Percentiles rank a stretch among this genome's conserved stretches.
phyloP scores from a whole-genome alignment of 495 filamentous ascomycete genomes.

The Halenospora varia region DNA sequence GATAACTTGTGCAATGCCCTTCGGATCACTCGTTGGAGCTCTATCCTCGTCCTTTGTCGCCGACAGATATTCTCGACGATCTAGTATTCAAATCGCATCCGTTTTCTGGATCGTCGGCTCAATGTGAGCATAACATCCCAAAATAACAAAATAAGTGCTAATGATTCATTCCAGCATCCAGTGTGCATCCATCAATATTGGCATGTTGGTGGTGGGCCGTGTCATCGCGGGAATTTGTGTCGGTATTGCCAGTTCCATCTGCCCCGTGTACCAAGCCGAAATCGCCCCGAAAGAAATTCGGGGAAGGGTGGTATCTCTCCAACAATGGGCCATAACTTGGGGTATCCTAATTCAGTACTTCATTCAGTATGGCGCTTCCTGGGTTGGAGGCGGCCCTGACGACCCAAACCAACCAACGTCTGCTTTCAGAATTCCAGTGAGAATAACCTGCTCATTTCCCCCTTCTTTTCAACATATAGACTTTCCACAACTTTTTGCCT shows the following conservation, averaged over 20 bases:
- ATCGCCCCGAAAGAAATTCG: conserved; percentile 75
- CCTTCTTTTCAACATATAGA: too few species aligned
- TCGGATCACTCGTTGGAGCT: conserved; percentile 70
- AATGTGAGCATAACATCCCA: conserved; percentile 35
- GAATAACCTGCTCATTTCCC: too few species aligned
- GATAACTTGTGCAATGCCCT: conserved; percentile 68
- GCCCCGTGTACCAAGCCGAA: conserved; percentile 78
- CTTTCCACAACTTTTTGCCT: too few species aligned
- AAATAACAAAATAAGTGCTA: not conserved
- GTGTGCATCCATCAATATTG: conserved; percentile 54
- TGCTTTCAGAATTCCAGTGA: conserved; percentile 72
- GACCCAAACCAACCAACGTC: conserved; percentile 52
- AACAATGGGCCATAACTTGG: conserved; percentile 80
- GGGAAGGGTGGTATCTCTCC: conserved; percentile 68
- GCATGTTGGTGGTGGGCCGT: conserved; percentile 64
- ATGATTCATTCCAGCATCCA: conserved; percentile 39
- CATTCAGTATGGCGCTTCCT: conserved; percentile 67
- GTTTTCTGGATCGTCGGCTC: conserved; percentile 71
- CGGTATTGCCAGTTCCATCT: conserved; percentile 70
- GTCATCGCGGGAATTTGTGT: conserved; percentile 69
- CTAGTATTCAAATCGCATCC: conserved; percentile 64
- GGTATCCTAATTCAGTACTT: conserved; percentile 63
- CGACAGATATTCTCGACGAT: conserved; percentile 64
- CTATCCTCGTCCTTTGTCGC: conserved; percentile 61
- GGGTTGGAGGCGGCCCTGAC: conserved; percentile 53